These are phyloP conservation scores for Raddia distichophylla DNA, from an alignment of 176 grass and related monocot species.

Conservation along the genomic window DNA sequence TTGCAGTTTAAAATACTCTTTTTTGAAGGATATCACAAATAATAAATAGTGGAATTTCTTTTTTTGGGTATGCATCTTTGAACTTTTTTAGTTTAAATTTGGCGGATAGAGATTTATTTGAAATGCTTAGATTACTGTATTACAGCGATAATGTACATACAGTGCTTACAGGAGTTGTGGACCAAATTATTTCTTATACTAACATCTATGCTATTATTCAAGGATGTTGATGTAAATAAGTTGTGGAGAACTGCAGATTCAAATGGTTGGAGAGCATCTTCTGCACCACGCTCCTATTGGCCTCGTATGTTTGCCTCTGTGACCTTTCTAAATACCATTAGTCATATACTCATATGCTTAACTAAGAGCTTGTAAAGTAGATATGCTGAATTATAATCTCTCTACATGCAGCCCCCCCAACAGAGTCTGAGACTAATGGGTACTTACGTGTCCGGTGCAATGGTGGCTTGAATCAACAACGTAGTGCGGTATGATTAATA, in stretches of 20 bases:
- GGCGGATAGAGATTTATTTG: neutral
- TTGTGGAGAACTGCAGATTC: conserved; percentile 87
- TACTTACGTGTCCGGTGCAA: conserved; percentile 95
- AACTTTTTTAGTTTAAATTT: neutral
- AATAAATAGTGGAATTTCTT: neutral
- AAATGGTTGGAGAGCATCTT: conserved; percentile 92
- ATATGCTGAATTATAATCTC: conserved; percentile 28
- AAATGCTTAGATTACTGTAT: conserved; percentile 22
- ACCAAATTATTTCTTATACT: conserved; percentile 35
- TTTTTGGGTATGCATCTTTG: neutral
- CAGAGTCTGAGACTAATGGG: conserved; percentile 73
- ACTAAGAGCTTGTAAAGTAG: conserved; percentile 6
- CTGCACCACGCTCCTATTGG: conserved; percentile 85
- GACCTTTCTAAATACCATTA: neutral
- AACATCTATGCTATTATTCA: conserved; percentile 42
- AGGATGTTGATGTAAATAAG: conserved; percentile 82
- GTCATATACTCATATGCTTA: neutral
- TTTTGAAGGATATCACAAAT: conserved; percentile 6
- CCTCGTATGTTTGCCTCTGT: conserved; percentile 55
- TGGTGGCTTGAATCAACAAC: conserved; percentile 96
- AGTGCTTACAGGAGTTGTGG: conserved; percentile 6
- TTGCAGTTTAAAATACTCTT: neutral
- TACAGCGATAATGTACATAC: neutral
- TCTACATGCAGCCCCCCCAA: conserved; percentile 78
- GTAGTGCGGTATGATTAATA: conserved; percentile 76